Percentiles rank a stretch among this genome's conserved stretches.
Evolutionary conservation across 176 grass and related monocot genomes (phyloP).

Genomic region (Triticum timopheevii): DNA sequence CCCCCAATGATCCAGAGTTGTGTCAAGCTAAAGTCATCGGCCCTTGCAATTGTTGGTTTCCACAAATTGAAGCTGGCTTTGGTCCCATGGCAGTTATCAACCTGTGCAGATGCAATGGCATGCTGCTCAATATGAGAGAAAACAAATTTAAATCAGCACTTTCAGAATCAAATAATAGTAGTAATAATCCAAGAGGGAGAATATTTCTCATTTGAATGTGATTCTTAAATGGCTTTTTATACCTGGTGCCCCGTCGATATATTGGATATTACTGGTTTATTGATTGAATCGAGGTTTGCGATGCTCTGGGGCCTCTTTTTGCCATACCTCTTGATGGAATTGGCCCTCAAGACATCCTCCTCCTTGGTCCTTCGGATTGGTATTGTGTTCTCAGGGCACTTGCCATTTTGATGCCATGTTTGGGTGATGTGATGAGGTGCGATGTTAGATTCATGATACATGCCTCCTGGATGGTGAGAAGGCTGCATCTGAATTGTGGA

Average conservation of each 20-base stretch:
- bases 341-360: background rate
- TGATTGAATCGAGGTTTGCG: background rate
- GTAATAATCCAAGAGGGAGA: background rate
- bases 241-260: background rate
- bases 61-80: background rate
- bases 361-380: background rate
- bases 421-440: background rate
- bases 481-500: background rate
- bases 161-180: background rate
- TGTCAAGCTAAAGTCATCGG: background rate
- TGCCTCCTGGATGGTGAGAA: background rate
- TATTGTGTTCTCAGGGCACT: background rate
- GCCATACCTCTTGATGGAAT: background rate
- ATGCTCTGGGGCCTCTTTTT: background rate
- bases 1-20: background rate
- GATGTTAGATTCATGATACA: background rate
- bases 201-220: background rate
- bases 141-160: background rate
- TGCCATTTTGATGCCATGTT: background rate
- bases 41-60: background rate
- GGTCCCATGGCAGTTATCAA: background rate
- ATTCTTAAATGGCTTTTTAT: background rate
- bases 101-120: background rate
- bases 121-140: background rate
- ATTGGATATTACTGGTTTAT: background rate